These are phyloP conservation scores for Inonotus hispidus DNA, from an alignment of 1,284 basidiomycete genomes.

Conservation along the genomic window DNA sequence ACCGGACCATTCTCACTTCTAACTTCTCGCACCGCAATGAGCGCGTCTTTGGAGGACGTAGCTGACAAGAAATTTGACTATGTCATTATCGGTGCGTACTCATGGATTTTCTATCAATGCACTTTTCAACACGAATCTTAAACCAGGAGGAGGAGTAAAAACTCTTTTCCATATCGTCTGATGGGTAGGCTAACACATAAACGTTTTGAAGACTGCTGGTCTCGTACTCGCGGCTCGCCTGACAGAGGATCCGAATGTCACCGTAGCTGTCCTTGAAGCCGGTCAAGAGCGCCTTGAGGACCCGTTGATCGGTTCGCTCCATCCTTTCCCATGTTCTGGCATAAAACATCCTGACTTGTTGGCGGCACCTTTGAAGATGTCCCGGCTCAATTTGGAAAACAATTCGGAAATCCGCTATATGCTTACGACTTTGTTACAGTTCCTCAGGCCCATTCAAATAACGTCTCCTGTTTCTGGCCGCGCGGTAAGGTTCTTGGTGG, in stretches of 20 bases:
- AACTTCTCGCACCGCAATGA: not conserved
- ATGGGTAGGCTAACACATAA: not conserved
- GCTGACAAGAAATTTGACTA: constrained; percentile 11
- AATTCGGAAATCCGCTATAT: constrained; percentile 25
- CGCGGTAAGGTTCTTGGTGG: constrained; percentile 31
- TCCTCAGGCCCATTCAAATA: constrained; percentile 21
- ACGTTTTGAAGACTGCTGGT: constrained; percentile 31
- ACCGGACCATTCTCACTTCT: too few species aligned
- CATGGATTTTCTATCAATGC: not conserved
- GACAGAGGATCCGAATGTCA: constrained; percentile 34
- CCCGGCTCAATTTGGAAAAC: constrained; percentile 19
- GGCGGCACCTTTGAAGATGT: constrained; percentile 13
- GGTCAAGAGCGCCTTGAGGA: constrained; percentile 32
- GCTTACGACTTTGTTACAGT: constrained; percentile 31
- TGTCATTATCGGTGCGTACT: constrained; percentile 12
- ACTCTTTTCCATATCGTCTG: not conserved
- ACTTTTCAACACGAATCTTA: not conserved
- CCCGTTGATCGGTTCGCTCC: constrained; percentile 24
- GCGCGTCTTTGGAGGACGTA: not conserved
- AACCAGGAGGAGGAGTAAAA: constrained; percentile 14
- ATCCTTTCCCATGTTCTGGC: not conserved
- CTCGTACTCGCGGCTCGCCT: constrained; percentile 40
- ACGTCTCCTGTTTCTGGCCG: constrained; percentile 19
- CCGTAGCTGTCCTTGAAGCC: constrained; percentile 38
- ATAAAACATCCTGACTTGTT: not conserved